Evolutionary conservation across 1,284 basidiomycete genomes (phyloP), one percentile per base, ranked within the genome.

Genomic region (Leccinum pachyderme): DNA sequence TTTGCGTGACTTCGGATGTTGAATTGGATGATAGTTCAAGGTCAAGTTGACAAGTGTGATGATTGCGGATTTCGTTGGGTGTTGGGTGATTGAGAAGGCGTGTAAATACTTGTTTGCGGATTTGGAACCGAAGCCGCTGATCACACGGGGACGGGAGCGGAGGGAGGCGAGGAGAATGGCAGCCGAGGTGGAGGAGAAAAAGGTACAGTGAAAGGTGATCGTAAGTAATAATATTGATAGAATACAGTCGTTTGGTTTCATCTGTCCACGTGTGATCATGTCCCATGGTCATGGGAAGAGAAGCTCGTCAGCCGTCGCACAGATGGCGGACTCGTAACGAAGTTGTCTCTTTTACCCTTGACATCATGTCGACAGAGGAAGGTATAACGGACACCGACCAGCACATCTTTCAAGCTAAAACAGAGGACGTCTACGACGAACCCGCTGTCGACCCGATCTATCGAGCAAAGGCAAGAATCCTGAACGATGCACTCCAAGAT

Each of bases 21-120:
- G 27, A 4, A 18, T 31, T 28, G 8, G 33, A 39, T 32, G 22
- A 12, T 47, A 93, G 90, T 98, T 97, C 82, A 90, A 89, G 69
- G 59, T 88, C 63, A 81, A 81, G 57, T 73, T 98, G 56, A 92
- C 92, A 1, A 60, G 75, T 11, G 80, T 85, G 45, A 99, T 99
- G 95, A 68, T 90, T 28, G 68, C 87, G 55, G 96, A 99, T 75
- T 97, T 98, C 65, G 82, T 74, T 5, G 93, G 93, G 0, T 98
- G 94, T 67, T 98, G 83, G 80, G 61, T 87, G 50, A 80, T 98
- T 48, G 95, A 99, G 72, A 78, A 81, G 49, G 72, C 77, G 9
- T 95, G 93, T 79, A 98, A 98, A 75, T 73, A 78, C 47, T 69
- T 97, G 29, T 98, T 98, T 72, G 94, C 95, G 5, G 87, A 93